These are phyloP conservation scores for Alternaria sp. DNA, from an alignment of 2,329 filamentous ascomycete genomes.

Conservation along the genomic window DNA sequence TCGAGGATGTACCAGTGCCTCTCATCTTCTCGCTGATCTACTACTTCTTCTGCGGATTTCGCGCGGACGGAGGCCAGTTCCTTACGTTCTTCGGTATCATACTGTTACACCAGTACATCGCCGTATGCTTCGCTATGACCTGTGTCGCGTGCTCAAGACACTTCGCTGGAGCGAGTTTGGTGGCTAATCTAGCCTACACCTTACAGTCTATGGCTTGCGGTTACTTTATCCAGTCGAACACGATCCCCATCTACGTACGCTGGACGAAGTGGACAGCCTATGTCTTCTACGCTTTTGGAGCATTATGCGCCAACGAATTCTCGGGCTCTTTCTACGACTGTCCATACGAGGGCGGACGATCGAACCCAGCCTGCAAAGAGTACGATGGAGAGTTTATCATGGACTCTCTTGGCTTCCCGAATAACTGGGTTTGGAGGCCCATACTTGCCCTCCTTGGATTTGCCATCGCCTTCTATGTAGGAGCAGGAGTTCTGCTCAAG, in stretches of 20 bases:
- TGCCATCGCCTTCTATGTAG: slow-evolving; percentile 65
- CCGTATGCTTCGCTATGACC: slow-evolving; percentile 72
- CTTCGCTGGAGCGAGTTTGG: slow-evolving; percentile 73
- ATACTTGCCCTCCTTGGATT: slow-evolving; percentile 70
- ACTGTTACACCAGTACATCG: slow-evolving; percentile 74
- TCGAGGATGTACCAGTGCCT: slow-evolving; percentile 76
- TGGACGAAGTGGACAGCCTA: slow-evolving; percentile 76
- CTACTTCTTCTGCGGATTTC: slow-evolving; percentile 81
- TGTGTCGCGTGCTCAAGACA: slow-evolving; percentile 70
- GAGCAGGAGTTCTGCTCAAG: slow-evolving; percentile 67
- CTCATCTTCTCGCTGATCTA: slow-evolving; percentile 73
- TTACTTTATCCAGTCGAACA: slow-evolving; percentile 76
- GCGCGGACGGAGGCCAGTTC: slow-evolving; percentile 67
- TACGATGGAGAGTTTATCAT: slow-evolving; percentile 76
- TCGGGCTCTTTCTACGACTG: slow-evolving; percentile 75
- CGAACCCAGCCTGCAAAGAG: slow-evolving; percentile 69
- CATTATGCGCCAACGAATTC: slow-evolving; percentile 76
- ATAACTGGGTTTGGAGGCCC: slow-evolving; percentile 70
- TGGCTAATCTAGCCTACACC: slow-evolving; percentile 75
- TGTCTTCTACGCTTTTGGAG: slow-evolving; percentile 73
- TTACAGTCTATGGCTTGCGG: slow-evolving; percentile 77
- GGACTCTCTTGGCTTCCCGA: slow-evolving; percentile 70
- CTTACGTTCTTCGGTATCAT: slow-evolving; percentile 75
- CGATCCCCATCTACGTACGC: slow-evolving; percentile 77
- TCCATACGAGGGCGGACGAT: slow-evolving; percentile 65